These are phyloP conservation scores for Eimeria tenella DNA, from an alignment of 169 alveolate genomes.

Conservation along the genomic window DNA sequence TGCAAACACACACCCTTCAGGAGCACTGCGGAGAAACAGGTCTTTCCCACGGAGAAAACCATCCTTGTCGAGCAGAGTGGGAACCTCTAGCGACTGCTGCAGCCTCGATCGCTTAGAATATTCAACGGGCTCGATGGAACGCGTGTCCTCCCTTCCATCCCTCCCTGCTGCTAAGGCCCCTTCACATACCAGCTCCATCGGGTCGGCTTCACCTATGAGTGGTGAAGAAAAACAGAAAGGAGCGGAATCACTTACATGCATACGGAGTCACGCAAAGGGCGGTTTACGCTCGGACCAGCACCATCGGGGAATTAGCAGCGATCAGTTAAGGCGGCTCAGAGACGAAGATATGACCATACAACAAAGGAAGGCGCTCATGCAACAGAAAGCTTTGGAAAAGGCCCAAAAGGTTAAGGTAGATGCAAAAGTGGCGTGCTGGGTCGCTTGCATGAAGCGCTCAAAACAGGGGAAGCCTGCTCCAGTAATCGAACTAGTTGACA, in stretches of 20 bases:
- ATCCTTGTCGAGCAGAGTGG: not conserved
- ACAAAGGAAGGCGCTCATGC: constrained; percentile 12
- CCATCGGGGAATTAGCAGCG: constrained; percentile 13
- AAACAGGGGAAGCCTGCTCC: constrained; percentile 18
- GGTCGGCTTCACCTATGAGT: not conserved
- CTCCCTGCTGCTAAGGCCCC: constrained; percentile 5
- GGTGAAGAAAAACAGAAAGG: constrained; percentile 8
- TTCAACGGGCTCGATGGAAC: not conserved
- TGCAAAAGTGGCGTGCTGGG: constrained; percentile 45
- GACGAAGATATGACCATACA: not conserved
- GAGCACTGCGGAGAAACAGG: constrained; percentile 8
- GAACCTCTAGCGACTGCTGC: constrained; percentile 12
- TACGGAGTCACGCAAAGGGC: not conserved
- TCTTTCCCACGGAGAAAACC: not conserved
- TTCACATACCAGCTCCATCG: not conserved
- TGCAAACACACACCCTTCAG: constrained; percentile 23
- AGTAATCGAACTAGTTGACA: constrained; percentile 26
- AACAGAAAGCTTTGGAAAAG: constrained; percentile 22
- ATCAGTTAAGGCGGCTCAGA: not conserved
- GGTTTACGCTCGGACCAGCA: constrained; percentile 20
- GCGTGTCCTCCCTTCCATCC: not conserved
- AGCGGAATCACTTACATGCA: not conserved
- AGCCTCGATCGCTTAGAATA: constrained; percentile 3
- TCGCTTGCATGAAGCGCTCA: constrained; percentile 5
- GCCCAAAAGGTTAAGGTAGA: constrained; percentile 46